phyloP scores from a whole-genome alignment of 495 filamentous ascomycete species.

The Talaromyces nanjingensis region DNA sequence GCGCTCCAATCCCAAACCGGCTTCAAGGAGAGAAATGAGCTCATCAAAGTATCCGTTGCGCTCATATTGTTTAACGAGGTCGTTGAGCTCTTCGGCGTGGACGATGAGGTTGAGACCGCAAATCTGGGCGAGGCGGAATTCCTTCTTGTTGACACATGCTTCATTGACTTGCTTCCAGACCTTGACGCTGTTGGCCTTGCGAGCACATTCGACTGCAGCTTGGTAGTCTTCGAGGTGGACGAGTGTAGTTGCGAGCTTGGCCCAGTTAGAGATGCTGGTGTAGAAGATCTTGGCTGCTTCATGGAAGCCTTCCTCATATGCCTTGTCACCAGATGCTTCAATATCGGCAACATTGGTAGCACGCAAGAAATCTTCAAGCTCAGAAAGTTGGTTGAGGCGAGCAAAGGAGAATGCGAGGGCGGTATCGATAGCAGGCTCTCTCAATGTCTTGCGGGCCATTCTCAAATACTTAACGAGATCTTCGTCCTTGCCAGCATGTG shows the following conservation, averaged over 20 bases:
- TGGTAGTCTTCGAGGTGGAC: slow-evolving; percentile 97
- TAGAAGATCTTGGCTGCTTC: slow-evolving; percentile 99
- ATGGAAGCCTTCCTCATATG: slow-evolving; percentile 88
- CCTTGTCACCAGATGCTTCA: slow-evolving; percentile 95
- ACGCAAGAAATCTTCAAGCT: slow-evolving; percentile 95
- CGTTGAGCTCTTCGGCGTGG: slow-evolving; percentile 91
- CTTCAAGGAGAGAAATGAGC: slow-evolving; percentile 89
- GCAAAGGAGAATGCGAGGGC: slow-evolving; percentile 89
- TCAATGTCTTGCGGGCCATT: slow-evolving; percentile 95
- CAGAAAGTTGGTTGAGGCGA: slow-evolving; percentile 79
- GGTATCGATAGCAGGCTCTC: slow-evolving; percentile 92
- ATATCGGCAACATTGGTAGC: slow-evolving; percentile 91
- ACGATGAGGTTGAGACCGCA: slow-evolving; percentile 98
- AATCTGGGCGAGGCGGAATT: slow-evolving; percentile 98
- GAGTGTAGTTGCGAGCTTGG: slow-evolving; percentile 93
- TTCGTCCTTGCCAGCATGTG: slow-evolving; percentile 94
- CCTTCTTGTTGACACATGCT: slow-evolving; percentile 96
- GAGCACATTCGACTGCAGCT: slow-evolving; percentile 94
- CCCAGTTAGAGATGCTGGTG: slow-evolving; percentile 98
- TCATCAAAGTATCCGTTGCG: slow-evolving; percentile 97
- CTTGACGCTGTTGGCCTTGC: slow-evolving; percentile 98
- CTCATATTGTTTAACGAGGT: slow-evolving; percentile 94
- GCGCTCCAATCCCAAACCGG: slow-evolving; percentile 89
- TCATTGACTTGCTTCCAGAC: slow-evolving; percentile 99
- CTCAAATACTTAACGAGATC: slow-evolving; percentile 94